Percentiles rank a stretch among this genome's conserved stretches.
phyloP scores from a whole-genome alignment of 305 asterid species.

The Fraxinus greggii region DNA sequence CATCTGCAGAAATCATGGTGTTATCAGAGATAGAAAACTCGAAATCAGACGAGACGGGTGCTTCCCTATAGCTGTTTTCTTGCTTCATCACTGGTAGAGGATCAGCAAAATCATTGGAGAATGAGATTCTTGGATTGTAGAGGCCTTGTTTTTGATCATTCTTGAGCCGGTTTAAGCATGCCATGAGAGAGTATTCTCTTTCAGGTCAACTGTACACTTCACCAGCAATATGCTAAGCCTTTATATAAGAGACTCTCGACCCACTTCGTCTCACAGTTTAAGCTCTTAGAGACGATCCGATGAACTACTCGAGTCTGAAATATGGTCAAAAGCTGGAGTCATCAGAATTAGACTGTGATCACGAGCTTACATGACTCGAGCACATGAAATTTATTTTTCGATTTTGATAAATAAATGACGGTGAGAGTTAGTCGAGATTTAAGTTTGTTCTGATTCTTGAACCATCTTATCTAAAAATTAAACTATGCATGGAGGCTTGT shows the following conservation, averaged over 20 bases:
- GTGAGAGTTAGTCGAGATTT: not conserved
- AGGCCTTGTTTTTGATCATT: conserved; percentile 54
- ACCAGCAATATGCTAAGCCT: not conserved
- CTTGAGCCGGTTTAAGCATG: conserved; percentile 71
- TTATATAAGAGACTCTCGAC: not conserved
- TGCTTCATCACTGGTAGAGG: conserved; percentile 49
- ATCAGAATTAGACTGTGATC: not conserved
- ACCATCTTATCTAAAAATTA: not conserved
- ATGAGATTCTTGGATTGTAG: conserved; percentile 76
- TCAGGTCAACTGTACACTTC: conserved; percentile 8
- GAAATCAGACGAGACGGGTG: conserved; percentile 83
- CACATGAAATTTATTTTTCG: not conserved
- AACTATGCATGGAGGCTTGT: not conserved
- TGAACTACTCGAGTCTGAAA: not conserved
- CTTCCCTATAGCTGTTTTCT: conserved; percentile 67
- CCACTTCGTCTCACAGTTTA: not conserved
- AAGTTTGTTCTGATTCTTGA: not conserved
- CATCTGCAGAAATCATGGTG: conserved; percentile 68
- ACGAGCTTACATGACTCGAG: not conserved
- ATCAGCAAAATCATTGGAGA: conserved; percentile 77
- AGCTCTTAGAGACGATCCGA: not conserved
- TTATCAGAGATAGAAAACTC: conserved; percentile 50
- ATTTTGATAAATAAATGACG: not conserved
- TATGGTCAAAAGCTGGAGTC: not conserved
- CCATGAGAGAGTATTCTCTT: conserved; percentile 32